Evolutionary conservation across 257 asterid species (phyloP).

Genomic region (Nicotiana attenuata): DNA sequence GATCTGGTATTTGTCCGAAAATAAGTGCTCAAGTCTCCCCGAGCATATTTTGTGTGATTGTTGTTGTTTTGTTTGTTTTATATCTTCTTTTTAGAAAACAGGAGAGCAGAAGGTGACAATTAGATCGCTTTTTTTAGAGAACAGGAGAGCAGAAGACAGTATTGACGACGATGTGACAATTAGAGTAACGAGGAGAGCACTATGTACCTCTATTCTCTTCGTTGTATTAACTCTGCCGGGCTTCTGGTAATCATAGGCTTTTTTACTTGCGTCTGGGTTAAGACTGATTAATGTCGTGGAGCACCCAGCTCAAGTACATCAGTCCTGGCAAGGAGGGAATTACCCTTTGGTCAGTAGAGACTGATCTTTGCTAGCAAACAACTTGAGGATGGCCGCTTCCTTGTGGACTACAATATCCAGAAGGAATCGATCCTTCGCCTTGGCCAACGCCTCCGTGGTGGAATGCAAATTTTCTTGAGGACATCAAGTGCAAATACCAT

Average conservation of each 20-base stretch:
- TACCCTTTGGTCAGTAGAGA: too few relatives aligned
- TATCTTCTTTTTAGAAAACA: background rate
- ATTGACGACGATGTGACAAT: background rate
- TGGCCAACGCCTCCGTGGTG: too few relatives aligned
- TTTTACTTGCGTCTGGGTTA: background rate
- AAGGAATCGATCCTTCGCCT: too few relatives aligned
- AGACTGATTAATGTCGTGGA: background rate
- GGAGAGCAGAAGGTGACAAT: background rate
- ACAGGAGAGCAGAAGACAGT: background rate
- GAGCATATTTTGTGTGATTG: background rate
- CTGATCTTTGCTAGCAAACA: too few relatives aligned
- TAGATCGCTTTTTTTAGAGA: background rate
- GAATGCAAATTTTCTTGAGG: too few relatives aligned
- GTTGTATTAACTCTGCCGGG: background rate
- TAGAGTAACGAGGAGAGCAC: background rate
- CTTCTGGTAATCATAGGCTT: background rate
- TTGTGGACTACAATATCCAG: too few relatives aligned
- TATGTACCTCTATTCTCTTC: background rate
- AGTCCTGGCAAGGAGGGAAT: too few relatives aligned
- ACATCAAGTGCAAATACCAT: too few relatives aligned
- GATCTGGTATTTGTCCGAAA: background rate
- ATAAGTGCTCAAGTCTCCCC: background rate
- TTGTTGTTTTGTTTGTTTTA: background rate
- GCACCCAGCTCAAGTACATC: background rate
- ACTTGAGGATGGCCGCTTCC: too few relatives aligned